Evolutionary conservation across 2,329 filamentous ascomycete genomes (phyloP), one percentile per base, ranked within the genome.

Genomic region (Xylariaceae sp.): DNA sequence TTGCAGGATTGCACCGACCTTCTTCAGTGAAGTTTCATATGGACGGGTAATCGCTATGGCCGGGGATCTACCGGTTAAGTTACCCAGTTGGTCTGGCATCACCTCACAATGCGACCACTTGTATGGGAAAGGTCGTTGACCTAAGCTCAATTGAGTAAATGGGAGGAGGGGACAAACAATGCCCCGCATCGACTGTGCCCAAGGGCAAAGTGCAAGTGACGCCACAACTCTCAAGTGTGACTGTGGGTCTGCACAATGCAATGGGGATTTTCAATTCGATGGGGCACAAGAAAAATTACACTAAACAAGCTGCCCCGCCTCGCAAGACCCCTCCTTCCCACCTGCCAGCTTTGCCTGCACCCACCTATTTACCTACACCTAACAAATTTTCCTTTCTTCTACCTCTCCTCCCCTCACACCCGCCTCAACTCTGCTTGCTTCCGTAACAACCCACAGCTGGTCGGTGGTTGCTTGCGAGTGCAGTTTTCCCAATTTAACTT

Each of bases 401-500:
- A 24, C 21, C 21, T 24, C 6, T 11, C 19, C 38, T 34, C 37
- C 32, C 37, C 39, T 39, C 29, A 34, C 39, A 38, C 28, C 38
- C 38, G 35, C 44, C 28, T 35, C 40, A 30, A 38, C 30, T 41
- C 17, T 43, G 11, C 21, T 11, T 46, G 47, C 36, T 47, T 43
- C 48, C 46, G 48, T 50, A 56, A 50, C 51, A 53, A 53, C 42
- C 44, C 51, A 49, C 48, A 51, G 48, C 50, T 50, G 47, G 53
- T 54, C 51, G 53, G 52, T 56, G 52, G 53, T 56, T 51, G 51
- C 50, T 57, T 51, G 52, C 53, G 52, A 55, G 44, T 54, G 44
- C 46, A 48, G 32, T 44, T 38, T 32, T 39, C 15, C 35, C 35
- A 29, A 27, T 41, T 33, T 14, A 23, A 18, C 40, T 46, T 38